Conservation (phyloP, 202 grass and related monocot genomes). For the Carex arenaria region DNA sequence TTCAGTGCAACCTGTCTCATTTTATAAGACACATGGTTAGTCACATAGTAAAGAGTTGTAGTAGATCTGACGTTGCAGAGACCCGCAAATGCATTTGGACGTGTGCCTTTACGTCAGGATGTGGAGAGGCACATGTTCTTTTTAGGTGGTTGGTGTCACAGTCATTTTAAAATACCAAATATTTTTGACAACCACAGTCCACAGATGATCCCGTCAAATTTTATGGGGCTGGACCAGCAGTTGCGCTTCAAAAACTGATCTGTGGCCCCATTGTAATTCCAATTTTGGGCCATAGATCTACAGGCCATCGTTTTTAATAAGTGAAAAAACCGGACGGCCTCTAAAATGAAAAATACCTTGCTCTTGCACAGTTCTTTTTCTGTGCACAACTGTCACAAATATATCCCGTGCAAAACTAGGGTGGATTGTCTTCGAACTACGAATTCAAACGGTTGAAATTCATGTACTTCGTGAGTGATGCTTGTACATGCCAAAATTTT, state of each 20-base stretch:
- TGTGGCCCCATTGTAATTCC: background rate
- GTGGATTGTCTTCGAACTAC: too few relatives aligned
- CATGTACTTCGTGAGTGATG: too few relatives aligned
- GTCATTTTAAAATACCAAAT: background rate
- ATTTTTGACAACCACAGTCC: background rate
- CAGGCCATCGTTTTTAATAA: background rate
- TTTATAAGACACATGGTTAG: background rate
- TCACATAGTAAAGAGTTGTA: background rate
- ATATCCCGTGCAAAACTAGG: background rate
- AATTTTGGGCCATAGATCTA: background rate
- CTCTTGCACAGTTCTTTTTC: background rate
- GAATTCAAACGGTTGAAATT: too few relatives aligned
- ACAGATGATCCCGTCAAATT: background rate
- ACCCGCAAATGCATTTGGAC: slow-evolving; percentile 11
- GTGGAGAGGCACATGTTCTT: background rate
- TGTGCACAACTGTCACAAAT: background rate
- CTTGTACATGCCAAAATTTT: too few relatives aligned
- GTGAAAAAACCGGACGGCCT: background rate
- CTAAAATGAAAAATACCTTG: background rate
- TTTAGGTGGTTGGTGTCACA: background rate
- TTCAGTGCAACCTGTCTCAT: background rate
- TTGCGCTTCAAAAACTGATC: background rate
- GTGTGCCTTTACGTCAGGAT: slow-evolving; percentile 1
- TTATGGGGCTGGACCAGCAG: background rate
- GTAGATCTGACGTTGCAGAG: background rate